These are phyloP conservation scores for Zygnema circumcarinatum DNA, from an alignment of 139 green algal genomes.

Conservation along the genomic window DNA sequence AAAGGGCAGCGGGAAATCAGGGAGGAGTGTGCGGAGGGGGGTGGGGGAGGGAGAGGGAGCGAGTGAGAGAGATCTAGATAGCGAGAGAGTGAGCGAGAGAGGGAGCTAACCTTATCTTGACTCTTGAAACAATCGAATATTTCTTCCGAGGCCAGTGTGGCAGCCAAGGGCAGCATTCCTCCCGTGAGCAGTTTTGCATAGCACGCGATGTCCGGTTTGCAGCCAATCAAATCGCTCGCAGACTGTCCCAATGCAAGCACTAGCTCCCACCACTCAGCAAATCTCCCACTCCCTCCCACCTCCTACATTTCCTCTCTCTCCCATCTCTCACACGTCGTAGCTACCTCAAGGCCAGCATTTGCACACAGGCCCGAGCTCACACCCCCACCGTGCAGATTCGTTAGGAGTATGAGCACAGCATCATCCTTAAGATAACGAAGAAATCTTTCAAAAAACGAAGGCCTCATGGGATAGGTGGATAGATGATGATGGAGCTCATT, in stretches of 20 bases:
- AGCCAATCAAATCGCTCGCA: slow-evolving; percentile 73
- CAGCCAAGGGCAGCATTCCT: slow-evolving; percentile 83
- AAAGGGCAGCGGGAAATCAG: background rate
- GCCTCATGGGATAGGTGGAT: too few species aligned
- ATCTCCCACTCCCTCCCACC: background rate
- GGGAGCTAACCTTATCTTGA: background rate
- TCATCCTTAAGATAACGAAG: too few species aligned
- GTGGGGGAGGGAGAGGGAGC: background rate
- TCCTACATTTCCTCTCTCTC: slow-evolving; percentile 3
- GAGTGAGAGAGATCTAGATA: background rate
- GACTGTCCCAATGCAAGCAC: slow-evolving; percentile 40
- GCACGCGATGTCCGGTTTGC: slow-evolving; percentile 89
- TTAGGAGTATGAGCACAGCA: too few species aligned
- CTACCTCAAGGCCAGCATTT: background rate
- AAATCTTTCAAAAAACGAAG: too few species aligned
- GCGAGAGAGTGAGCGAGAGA: background rate
- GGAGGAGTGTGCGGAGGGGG: background rate
- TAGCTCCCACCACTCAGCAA: background rate
- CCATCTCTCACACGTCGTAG: background rate
- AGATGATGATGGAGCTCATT: too few species aligned
- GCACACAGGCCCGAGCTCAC: too few species aligned
- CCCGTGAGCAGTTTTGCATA: slow-evolving; percentile 94
- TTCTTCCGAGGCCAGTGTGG: slow-evolving; percentile 78
- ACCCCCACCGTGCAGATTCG: too few species aligned
- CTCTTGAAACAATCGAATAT: slow-evolving; percentile 88